These are phyloP conservation scores for Rhodotorula sp. DNA, from an alignment of 1,284 basidiomycete species.

Conservation along the genomic window DNA sequence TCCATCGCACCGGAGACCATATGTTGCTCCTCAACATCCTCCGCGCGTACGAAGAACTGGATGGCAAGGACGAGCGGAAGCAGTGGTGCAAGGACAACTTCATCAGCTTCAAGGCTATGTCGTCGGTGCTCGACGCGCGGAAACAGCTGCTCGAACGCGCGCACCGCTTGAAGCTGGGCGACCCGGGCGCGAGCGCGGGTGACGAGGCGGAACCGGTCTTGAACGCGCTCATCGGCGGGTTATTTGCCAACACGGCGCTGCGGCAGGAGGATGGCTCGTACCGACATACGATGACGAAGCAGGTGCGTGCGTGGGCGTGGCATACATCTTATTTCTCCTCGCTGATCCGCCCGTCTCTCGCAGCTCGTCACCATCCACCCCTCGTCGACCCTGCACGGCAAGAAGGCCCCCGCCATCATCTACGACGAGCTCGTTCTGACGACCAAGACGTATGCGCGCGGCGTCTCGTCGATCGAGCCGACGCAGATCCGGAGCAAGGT, in stretches of 20 bases:
- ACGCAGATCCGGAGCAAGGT: conserved; percentile 17
- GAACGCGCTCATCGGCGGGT: conserved; percentile 61
- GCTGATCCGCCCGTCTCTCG: neutral
- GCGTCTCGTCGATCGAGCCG: conserved; percentile 72
- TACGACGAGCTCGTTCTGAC: conserved; percentile 91
- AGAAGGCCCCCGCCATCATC: conserved; percentile 77
- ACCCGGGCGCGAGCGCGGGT: conserved; percentile 39
- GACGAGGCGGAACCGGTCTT: conserved; percentile 46
- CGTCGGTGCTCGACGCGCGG: conserved; percentile 41
- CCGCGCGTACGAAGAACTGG: conserved; percentile 55
- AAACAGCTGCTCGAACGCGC: conserved; percentile 45
- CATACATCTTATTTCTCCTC: no score
- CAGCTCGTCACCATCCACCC: conserved; percentile 86
- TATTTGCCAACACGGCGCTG: conserved; percentile 78
- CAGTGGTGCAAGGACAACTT: conserved; percentile 82
- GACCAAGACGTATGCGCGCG: conserved; percentile 78
- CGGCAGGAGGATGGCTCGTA: conserved; percentile 78
- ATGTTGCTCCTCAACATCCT: conserved; percentile 46
- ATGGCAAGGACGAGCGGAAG: conserved; percentile 41
- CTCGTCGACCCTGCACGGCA: conserved; percentile 71
- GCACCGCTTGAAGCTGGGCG: conserved; percentile 37
- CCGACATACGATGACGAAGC: conserved; percentile 71
- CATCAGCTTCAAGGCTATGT: conserved; percentile 43
- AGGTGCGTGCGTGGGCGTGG: conserved; percentile 56
- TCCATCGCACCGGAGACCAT: conserved; percentile 47